Base-by-base conservation (phyloP, 108 stramenopile species). In the Craspedostauros australis region DNA sequence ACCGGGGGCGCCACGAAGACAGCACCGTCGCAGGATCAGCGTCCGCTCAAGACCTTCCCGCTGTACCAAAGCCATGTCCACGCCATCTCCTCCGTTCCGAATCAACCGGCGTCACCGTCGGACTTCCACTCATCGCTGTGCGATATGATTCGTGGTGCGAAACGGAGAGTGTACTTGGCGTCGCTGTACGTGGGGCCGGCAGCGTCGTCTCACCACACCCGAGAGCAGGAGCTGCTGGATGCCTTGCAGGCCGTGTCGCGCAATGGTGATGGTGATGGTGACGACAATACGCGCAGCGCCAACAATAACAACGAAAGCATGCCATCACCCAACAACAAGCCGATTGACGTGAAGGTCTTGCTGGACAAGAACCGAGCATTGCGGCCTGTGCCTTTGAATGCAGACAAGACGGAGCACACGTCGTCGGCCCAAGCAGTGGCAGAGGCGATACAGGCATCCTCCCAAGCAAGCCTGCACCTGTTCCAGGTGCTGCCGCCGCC, bases 101-200 rank as follows among this genome's bases (percentile, higher is more conserved):
- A 0, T 12, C 32, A 20, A 50, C 28, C 54, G 6, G 49, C 52
- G 5, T 69, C 80, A 5, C 87, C 87, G 4, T 24, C 45, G 9
- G 83, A 84, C 46, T 88, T 88, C 62, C 87, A 88, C 52, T 24
- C 63, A 7, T 49, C 58, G 32, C 62, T 88, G 2, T 82, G 78
- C 43, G 20, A 70, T 18, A 62, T 54, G 47, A 88, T 88, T 41
- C 66, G 70, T 8, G 42, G 60, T 36, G 84, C 91, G 6, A 50
- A 64, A 61, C 46, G 68, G 20, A 82, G 91, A 12, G 80, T 92
- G 9, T 30, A 60, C 8, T 41, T 92, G 46, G 84, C 84, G 23
- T 85, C 91, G 8, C 72, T 92, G 3, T 92, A 92, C 52, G 57
- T 88, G 30, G 91, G 91, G 1, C 76, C 86, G 18, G 90, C 65